A percentile compares a stretch with the other conserved stretches of the same genome.
Evolutionary conservation across 164 flowering plant genomes (phyloP).

Genomic region (Magnolia sinica): DNA sequence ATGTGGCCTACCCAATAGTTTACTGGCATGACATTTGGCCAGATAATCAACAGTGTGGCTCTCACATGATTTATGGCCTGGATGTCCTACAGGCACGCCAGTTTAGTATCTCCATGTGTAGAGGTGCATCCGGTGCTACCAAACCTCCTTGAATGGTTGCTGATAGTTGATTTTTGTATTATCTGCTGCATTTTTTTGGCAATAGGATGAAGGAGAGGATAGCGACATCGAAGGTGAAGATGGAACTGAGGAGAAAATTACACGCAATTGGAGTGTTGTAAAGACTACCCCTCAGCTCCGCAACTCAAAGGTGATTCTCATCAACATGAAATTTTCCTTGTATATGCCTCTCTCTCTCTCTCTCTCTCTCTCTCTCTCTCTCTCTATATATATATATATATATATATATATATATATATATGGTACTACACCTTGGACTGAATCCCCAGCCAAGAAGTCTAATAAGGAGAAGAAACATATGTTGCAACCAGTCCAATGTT

Average conservation of each 20-base stretch:
- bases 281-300: slow-evolving; percentile 64
- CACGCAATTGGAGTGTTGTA: slow-evolving; percentile 85
- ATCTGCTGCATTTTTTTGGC: background rate
- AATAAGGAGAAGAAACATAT: too few relatives aligned
- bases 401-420: too few relatives aligned
- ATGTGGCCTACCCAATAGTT: background rate
- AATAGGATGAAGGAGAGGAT: slow-evolving; percentile 57
- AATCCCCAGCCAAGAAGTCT: too few relatives aligned
- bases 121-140: background rate
- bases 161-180: background rate
- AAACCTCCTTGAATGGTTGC: background rate
- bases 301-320: slow-evolving; percentile 62
- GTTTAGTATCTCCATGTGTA: background rate
- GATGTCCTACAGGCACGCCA: background rate
- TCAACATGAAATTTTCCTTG: background rate
- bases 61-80: background rate
- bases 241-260: slow-evolving; percentile 60
- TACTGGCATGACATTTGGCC: background rate
- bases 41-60: background rate
- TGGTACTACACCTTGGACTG: too few relatives aligned
- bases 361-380: too few relatives aligned
- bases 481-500: too few relatives aligned
- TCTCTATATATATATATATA: too few relatives aligned
- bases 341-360: too few relatives aligned
- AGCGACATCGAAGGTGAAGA: slow-evolving; percentile 53